phyloP scores from a whole-genome alignment of 768 basidiomycete genomes.

The Mycena haematopus region DNA sequence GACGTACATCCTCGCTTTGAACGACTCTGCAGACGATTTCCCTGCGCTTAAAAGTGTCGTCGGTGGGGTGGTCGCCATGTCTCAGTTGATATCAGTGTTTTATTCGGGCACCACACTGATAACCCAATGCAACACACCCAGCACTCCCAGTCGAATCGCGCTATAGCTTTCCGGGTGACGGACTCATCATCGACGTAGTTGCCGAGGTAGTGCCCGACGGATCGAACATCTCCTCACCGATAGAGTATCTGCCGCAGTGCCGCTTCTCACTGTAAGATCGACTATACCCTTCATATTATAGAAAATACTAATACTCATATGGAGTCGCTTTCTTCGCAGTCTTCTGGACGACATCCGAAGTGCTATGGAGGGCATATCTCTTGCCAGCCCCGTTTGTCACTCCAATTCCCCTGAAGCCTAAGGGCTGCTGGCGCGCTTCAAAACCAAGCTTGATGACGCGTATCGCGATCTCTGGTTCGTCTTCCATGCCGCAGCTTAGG shows the following conservation, averaged over 20 bases:
- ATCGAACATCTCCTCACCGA: not conserved
- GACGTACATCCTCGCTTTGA: not conserved
- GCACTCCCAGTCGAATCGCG: not conserved
- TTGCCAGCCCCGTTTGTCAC: not conserved
- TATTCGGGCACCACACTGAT: not conserved
- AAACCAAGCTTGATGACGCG: not conserved
- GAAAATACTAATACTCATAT: not conserved
- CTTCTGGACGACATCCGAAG: not conserved
- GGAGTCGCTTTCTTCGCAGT: not conserved
- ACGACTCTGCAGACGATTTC: constrained; percentile 3
- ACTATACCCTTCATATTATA: not conserved
- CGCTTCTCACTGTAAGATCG: not conserved
- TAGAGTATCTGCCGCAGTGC: not conserved
- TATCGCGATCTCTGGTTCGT: not conserved
- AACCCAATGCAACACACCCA: not conserved
- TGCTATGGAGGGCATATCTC: not conserved
- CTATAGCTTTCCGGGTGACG: not conserved
- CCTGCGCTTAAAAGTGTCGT: constrained; percentile 3
- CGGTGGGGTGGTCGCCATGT: not conserved
- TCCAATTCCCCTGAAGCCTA: not conserved
- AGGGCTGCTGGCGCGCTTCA: not conserved
- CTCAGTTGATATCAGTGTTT: not conserved
- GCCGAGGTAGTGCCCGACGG: constrained; percentile 6
- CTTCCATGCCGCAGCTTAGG: too few relatives aligned
- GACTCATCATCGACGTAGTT: not conserved